Percentiles rank a stretch among this genome's conserved stretches.
Evolutionary conservation across 257 asterid genomes (phyloP).

Genomic region (Solanum pimpinellifolium): DNA sequence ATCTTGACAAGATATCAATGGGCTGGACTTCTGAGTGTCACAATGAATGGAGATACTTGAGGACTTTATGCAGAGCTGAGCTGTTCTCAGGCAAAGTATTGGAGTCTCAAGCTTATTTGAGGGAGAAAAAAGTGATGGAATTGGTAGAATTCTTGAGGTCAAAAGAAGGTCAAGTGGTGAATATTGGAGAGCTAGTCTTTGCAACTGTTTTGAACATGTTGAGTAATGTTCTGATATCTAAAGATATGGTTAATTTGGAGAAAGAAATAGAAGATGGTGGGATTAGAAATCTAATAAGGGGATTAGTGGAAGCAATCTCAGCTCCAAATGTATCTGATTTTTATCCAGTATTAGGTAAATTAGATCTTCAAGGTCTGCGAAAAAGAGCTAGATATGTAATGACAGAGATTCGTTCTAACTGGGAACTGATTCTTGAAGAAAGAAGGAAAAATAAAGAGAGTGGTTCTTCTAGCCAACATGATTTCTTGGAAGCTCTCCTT

Average conservation of each 20-base stretch:
- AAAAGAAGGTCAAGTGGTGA: no score
- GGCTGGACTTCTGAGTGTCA: constrained; percentile 16
- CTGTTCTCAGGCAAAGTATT: constrained; percentile 6
- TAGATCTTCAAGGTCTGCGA: constrained; percentile 37
- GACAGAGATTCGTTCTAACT: constrained; percentile 1
- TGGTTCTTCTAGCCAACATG: background rate
- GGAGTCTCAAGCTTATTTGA: no score
- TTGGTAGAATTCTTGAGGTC: no score
- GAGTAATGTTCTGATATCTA: constrained; percentile 18
- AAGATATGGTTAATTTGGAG: constrained; percentile 13
- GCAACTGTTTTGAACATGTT: constrained; percentile 24
- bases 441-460: constrained; percentile 1
- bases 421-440: constrained; percentile 25
- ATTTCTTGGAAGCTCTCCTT: constrained; percentile 22
- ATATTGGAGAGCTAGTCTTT: background rate
- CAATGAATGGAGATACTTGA: constrained; percentile 13
- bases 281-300: constrained; percentile 11
- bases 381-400: background rate
- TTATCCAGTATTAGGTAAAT: constrained; percentile 14
- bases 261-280: constrained; percentile 7
- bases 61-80: constrained; percentile 19
- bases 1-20: constrained; percentile 16
- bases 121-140: no score
- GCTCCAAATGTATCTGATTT: constrained; percentile 29
- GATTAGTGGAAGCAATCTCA: background rate